phyloP scores from a whole-genome alignment of 345 rosid species.

The Populus davidiana region DNA sequence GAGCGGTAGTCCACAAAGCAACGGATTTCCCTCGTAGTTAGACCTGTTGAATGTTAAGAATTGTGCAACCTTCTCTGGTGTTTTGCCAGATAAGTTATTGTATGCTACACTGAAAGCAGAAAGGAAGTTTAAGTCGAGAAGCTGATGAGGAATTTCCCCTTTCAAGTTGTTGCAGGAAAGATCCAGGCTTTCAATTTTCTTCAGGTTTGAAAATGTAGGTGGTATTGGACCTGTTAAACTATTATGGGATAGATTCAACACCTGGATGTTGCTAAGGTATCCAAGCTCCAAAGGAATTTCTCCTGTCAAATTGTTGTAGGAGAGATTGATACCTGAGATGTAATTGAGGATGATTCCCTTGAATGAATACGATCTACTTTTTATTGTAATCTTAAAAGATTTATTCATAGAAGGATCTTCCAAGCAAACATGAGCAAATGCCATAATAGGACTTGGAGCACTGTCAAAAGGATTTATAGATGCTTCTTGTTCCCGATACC shows the following conservation, averaged over 20 bases:
- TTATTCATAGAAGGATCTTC: neutral
- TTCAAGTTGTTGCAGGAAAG: conserved; percentile 23
- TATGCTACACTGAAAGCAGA: neutral
- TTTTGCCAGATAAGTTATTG: conserved; percentile 37
- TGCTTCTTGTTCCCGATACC: too few relatives aligned
- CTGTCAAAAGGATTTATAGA: too few relatives aligned
- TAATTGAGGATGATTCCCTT: neutral
- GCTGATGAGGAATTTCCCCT: neutral
- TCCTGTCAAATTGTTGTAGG: conserved; percentile 31
- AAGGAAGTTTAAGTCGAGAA: neutral
- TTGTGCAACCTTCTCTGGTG: conserved; percentile 2
- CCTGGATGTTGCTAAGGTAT: neutral
- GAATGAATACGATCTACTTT: neutral
- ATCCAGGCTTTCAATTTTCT: conserved; percentile 17
- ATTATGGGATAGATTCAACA: conserved; percentile 11
- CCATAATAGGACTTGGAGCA: too few relatives aligned
- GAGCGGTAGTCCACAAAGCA: conserved; percentile 29
- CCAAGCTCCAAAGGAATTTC: conserved; percentile 32
- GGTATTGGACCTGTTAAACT: conserved; percentile 6
- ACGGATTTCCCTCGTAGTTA: conserved; percentile 24
- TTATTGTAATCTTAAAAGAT: neutral
- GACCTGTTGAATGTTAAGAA: conserved; percentile 20
- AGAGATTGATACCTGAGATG: conserved; percentile 39
- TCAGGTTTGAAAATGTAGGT: neutral
- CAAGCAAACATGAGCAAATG: too few relatives aligned